Conservation (phyloP, 2,329 filamentous ascomycete species). For the Diaporthe destruens region DNA sequence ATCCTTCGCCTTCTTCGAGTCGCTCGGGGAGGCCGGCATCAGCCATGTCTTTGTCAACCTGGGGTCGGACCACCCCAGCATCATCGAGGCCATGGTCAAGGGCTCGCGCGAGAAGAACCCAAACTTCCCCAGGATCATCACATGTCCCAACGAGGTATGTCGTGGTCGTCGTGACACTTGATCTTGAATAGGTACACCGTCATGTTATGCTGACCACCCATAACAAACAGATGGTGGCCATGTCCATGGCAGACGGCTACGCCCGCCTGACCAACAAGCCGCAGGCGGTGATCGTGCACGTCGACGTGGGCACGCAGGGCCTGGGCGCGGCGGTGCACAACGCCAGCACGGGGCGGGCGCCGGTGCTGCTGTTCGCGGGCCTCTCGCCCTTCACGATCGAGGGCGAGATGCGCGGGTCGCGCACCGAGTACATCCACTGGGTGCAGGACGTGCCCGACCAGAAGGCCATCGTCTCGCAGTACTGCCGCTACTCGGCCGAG, state of each 20-base stretch:
- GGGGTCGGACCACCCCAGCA: constrained; percentile 74
- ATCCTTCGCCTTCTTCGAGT: constrained; percentile 86
- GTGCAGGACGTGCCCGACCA: constrained; percentile 58
- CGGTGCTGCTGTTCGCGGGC: constrained; percentile 65
- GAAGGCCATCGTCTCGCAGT: constrained; percentile 76
- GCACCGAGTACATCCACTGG: constrained; percentile 60
- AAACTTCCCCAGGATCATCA: constrained; percentile 75
- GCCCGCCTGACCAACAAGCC: constrained; percentile 75
- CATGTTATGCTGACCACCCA: constrained; percentile 2
- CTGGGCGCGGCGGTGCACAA: constrained; percentile 80
- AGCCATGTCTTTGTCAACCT: constrained; percentile 72
- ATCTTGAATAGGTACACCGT: too few species aligned
- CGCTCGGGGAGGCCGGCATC: constrained; percentile 77
- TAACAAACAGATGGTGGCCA: constrained; percentile 73
- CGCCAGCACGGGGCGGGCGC: constrained; percentile 75
- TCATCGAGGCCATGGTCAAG: constrained; percentile 82
- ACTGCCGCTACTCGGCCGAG: constrained; percentile 86
- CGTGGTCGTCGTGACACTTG: too few species aligned
- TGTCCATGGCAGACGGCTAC: constrained; percentile 82
- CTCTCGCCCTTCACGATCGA: constrained; percentile 58
- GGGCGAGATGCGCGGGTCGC: constrained; percentile 56
- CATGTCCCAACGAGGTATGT: constrained; percentile 77
- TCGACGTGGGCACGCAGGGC: constrained; percentile 81
- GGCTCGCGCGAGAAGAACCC: constrained; percentile 73
- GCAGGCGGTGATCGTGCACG: constrained; percentile 79